phyloP scores from a whole-genome alignment of 1,284 basidiomycete genomes.

The Sphagnurus paluster region DNA sequence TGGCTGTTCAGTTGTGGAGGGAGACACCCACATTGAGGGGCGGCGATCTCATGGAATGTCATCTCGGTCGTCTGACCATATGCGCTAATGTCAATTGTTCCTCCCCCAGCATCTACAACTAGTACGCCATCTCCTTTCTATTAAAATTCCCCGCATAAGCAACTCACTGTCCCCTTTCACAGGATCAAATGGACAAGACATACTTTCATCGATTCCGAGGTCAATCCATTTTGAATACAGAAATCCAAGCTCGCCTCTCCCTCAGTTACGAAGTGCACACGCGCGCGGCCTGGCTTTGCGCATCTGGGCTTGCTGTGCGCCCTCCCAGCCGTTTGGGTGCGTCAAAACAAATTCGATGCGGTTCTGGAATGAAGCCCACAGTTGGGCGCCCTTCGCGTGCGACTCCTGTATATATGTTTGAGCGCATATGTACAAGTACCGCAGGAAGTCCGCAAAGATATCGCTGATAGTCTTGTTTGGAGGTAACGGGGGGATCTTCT shows the following conservation, averaged over 20 bases:
- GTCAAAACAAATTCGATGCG: slow-evolving; percentile 36
- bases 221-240: slow-evolving; percentile 40
- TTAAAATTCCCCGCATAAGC: background rate
- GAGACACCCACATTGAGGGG: slow-evolving; percentile 20
- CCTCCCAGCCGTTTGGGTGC: slow-evolving; percentile 46
- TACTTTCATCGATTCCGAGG: slow-evolving; percentile 38
- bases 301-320: slow-evolving; percentile 41
- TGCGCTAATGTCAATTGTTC: slow-evolving; percentile 32
- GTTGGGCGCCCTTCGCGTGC: slow-evolving; percentile 39
- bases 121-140: slow-evolving; percentile 39
- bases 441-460: slow-evolving; percentile 50
- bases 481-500: slow-evolving; percentile 41
- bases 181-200: background rate
- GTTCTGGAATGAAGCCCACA: slow-evolving; percentile 29
- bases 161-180: background rate
- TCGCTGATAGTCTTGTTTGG: slow-evolving; percentile 37
- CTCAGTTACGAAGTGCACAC: slow-evolving; percentile 48
- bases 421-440: slow-evolving; percentile 47
- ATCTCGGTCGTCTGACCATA: slow-evolving; percentile 11
- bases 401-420: slow-evolving; percentile 49
- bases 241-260: slow-evolving; percentile 52
- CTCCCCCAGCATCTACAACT: slow-evolving; percentile 52
- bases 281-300: slow-evolving; percentile 37
- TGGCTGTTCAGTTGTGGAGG: background rate
- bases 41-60: slow-evolving; percentile 21